Evolutionary conservation across 2,329 filamentous ascomycete genomes (phyloP).

Genomic region (Grosmannia huntii): DNA sequence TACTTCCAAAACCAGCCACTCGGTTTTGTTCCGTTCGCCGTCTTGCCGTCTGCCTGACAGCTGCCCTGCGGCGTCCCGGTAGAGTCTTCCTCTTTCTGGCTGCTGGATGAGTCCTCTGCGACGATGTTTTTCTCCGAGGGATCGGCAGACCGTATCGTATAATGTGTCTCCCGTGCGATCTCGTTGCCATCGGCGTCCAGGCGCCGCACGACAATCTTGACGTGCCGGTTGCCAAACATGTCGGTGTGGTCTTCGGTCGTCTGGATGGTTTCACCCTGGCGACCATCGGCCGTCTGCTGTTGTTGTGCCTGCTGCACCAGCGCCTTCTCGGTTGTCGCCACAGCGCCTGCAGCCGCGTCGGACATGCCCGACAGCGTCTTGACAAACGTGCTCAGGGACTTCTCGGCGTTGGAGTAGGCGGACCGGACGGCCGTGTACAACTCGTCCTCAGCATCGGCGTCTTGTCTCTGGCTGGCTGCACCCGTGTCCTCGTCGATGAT

Average conservation of each 20-base stretch:
- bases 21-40: slow-evolving; percentile 5
- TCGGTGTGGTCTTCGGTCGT: slow-evolving; percentile 30
- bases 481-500: slow-evolving; percentile 11
- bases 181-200: slow-evolving; percentile 29
- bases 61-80: slow-evolving; percentile 2
- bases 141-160: slow-evolving; percentile 9
- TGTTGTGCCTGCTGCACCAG: no score
- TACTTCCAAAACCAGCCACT: slow-evolving; percentile 30
- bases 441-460: slow-evolving; percentile 21
- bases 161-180: slow-evolving; percentile 23
- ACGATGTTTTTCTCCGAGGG: background rate
- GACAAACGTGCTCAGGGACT: slow-evolving; percentile 27
- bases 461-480: background rate
- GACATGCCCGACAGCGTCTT: slow-evolving; percentile 17
- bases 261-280: slow-evolving; percentile 17
- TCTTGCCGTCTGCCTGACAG: slow-evolving; percentile 4
- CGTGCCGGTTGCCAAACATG: slow-evolving; percentile 28
- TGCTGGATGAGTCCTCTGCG: background rate
- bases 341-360: background rate
- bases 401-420: slow-evolving; percentile 22
- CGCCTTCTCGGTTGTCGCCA: background rate
- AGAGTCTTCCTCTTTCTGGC: background rate
- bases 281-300: background rate
- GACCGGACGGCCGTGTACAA: slow-evolving; percentile 26
- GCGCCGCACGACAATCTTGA: slow-evolving; percentile 26